phyloP scores from a whole-genome alignment of 345 rosid species.

The Gossypium anomalum region DNA sequence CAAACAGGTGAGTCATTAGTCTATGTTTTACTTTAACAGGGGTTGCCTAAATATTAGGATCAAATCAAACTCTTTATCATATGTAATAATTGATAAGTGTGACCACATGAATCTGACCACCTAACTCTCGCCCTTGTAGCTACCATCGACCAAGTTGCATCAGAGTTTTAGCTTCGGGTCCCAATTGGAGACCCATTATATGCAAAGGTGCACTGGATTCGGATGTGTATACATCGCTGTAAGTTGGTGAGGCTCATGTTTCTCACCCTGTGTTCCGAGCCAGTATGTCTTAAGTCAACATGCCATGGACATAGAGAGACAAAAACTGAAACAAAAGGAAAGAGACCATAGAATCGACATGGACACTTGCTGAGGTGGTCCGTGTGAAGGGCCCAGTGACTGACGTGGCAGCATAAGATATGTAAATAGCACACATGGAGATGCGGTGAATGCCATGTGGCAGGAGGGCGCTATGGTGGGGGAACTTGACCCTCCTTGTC shows the following conservation, averaged over 20 bases:
- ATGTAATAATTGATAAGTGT: not conserved
- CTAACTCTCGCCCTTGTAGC: not conserved
- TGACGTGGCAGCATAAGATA: slow-evolving; percentile 8
- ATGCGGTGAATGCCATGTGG: slow-evolving; percentile 23
- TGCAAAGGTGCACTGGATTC: not conserved
- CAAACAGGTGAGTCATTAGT: not conserved
- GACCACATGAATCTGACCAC: not conserved
- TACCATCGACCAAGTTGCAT: not conserved
- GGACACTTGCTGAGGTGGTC: not conserved
- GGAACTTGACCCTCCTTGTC: slow-evolving; percentile 14
- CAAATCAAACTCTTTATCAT: not conserved
- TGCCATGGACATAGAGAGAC: not conserved
- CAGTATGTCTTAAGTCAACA: slow-evolving; percentile 8
- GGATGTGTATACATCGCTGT: not conserved
- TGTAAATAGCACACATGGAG: slow-evolving; percentile 28
- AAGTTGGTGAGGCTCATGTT: slow-evolving; percentile 12
- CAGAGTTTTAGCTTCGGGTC: not conserved
- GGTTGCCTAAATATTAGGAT: not conserved
- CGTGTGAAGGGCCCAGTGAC: not conserved
- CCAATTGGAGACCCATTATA: not conserved
- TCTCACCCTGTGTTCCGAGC: not conserved
- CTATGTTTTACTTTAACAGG: not conserved
- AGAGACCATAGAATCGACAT: not conserved
- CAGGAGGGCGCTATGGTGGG: slow-evolving; percentile 9
- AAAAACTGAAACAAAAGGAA: not conserved